A percentile compares a stretch with the other conserved stretches of the same genome.
Conservation (phyloP, 331 rosid genomes). For the Saraca asoca region DNA sequence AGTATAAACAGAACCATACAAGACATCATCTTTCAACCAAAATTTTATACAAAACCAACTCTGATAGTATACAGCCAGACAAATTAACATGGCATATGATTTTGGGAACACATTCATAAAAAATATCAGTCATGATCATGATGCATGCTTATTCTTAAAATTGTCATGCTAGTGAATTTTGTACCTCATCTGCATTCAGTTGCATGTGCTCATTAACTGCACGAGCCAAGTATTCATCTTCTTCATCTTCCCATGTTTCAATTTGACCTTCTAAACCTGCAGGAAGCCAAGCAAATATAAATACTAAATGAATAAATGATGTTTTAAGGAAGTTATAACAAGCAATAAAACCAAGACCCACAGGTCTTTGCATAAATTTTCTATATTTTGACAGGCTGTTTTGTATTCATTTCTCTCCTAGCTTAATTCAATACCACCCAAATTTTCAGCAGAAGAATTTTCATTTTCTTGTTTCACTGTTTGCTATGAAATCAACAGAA, state of each 20-base stretch:
- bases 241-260: slow-evolving; percentile 78
- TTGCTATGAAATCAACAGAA: neutral
- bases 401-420: neutral
- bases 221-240: slow-evolving; percentile 73
- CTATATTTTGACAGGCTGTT: too few relatives aligned
- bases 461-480: slow-evolving; percentile 2
- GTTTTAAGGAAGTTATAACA: slow-evolving; percentile 2
- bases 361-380: too few relatives aligned
- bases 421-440: neutral
- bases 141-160: neutral
- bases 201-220: slow-evolving; percentile 79
- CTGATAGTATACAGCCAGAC: too few relatives aligned
- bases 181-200: slow-evolving; percentile 65
- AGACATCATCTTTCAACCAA: neutral
- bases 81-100: neutral
- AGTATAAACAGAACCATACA: neutral
- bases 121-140: neutral
- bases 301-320: slow-evolving; percentile 27
- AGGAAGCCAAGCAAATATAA: slow-evolving; percentile 39
- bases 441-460: neutral
- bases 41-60: neutral
- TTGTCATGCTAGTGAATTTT: neutral
- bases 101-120: neutral
- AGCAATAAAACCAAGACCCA: slow-evolving; percentile 16
- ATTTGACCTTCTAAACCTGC: slow-evolving; percentile 44